These are phyloP conservation scores for Atalantia buxifolia DNA, from an alignment of 345 rosid genomes.

Conservation along the genomic window DNA sequence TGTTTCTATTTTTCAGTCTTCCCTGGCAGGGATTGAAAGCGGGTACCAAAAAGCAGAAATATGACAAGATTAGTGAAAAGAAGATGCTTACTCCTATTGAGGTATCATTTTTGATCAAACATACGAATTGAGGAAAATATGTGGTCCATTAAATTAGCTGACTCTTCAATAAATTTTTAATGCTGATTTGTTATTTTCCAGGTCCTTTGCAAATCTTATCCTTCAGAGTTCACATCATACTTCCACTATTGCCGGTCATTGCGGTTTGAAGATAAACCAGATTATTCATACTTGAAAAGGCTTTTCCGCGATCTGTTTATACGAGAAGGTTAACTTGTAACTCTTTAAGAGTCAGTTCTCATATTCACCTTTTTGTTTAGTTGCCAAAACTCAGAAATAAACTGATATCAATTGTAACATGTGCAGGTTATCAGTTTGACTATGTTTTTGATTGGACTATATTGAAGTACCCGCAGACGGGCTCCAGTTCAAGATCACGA, in stretches of 20 bases:
- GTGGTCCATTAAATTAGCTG: background rate
- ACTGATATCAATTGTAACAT: conserved; percentile 14
- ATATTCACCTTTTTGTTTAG: background rate
- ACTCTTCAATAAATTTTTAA: background rate
- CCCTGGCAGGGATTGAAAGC: conserved; percentile 98
- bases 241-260: conserved; percentile 93
- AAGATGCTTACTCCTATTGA: conserved; percentile 90
- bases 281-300: conserved; percentile 90
- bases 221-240: conserved; percentile 89
- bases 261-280: conserved; percentile 97
- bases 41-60: conserved; percentile 97
- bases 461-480: conserved; percentile 76
- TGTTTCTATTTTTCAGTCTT: conserved; percentile 51
- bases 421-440: conserved; percentile 87
- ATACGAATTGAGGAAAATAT: background rate
- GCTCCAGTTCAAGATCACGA: conserved; percentile 73
- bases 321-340: conserved; percentile 63
- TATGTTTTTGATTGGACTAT: conserved; percentile 95
- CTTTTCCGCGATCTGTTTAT: conserved; percentile 92
- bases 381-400: background rate
- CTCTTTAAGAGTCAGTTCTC: background rate
- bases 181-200: conserved; percentile 19
- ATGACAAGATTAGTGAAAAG: conserved; percentile 94
- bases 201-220: conserved; percentile 88
- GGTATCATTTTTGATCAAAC: conserved; percentile 36